A percentile compares a stretch with the other conserved stretches of the same genome.
phyloP scores from a whole-genome alignment of 2,329 filamentous ascomycete genomes.

The Didymellaceae sp. region DNA sequence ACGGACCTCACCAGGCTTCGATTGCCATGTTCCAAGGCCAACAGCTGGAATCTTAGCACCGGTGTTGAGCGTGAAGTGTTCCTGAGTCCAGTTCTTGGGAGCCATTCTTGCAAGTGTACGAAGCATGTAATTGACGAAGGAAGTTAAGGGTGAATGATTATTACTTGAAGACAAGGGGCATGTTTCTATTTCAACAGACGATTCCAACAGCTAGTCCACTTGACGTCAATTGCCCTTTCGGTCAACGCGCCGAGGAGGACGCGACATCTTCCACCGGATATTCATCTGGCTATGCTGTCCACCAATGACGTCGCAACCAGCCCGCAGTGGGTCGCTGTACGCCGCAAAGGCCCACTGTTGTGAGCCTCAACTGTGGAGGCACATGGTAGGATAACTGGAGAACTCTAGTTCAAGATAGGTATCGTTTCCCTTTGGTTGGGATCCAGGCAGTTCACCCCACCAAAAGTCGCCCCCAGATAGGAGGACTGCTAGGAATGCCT shows the following conservation, averaged over 20 bases:
- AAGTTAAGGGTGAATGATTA: background rate
- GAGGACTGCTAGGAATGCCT: background rate
- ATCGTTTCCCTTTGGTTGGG: conserved; percentile 7
- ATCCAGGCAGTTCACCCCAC: conserved; percentile 6
- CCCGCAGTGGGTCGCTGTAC: conserved; percentile 10
- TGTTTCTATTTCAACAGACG: conserved; percentile 11
- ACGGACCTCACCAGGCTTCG: conserved; percentile 70
- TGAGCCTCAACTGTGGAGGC: conserved; percentile 16
- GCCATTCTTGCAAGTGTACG: conserved; percentile 39
- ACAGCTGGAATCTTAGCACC: conserved; percentile 79
- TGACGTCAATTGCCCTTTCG: conserved; percentile 22
- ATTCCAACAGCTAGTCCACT: conserved; percentile 13
- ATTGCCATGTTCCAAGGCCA: conserved; percentile 82
- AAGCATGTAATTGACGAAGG: conserved; percentile 25
- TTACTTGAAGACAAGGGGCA: conserved; percentile 6
- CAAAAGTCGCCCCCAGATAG: background rate
- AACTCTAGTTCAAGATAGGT: background rate
- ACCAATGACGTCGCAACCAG: conserved; percentile 8
- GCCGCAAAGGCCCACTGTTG: conserved; percentile 7
- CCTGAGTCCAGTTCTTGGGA: conserved; percentile 47
- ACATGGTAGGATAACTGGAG: conserved; percentile 5
- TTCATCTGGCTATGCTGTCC: background rate
- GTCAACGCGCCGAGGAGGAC: conserved; percentile 14
- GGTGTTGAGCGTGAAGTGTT: conserved; percentile 48
- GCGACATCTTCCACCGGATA: conserved; percentile 18